Evolutionary conservation across 2,329 filamentous ascomycete genomes (phyloP).

Genomic region (Nannizziopsis arthrosporioides): DNA sequence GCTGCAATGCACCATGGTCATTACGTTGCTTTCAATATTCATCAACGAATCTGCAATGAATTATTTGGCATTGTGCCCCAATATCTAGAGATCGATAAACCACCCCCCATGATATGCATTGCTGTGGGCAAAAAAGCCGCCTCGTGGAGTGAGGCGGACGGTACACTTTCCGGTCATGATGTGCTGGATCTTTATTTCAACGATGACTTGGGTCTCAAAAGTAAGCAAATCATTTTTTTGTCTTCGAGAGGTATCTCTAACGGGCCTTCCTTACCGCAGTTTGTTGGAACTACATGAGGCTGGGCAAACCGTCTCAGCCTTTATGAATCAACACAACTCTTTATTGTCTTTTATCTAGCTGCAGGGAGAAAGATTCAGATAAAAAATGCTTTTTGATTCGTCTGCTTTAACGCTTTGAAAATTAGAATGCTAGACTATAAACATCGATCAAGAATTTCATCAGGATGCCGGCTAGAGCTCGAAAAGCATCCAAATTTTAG

Average conservation of each 20-base stretch:
- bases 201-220: slow-evolving; percentile 51
- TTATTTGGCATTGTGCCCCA: slow-evolving; percentile 29
- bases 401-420: too few species aligned
- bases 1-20: slow-evolving; percentile 59
- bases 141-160: slow-evolving; percentile 45
- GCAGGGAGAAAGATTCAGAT: too few species aligned
- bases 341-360: too few species aligned
- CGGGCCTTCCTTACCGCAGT: slow-evolving; percentile 18
- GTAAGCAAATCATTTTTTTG: neutral
- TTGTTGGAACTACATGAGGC: slow-evolving; percentile 21
- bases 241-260: neutral
- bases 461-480: too few species aligned
- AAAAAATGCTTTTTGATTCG: too few species aligned
- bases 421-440: too few species aligned
- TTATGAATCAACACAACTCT: neutral
- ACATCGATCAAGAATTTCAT: too few species aligned
- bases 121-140: slow-evolving; percentile 57
- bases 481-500: too few species aligned
- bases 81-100: slow-evolving; percentile 40
- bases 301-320: slow-evolving; percentile 8
- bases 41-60: slow-evolving; percentile 41
- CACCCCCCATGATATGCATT: slow-evolving; percentile 54
- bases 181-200: slow-evolving; percentile 52
- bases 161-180: slow-evolving; percentile 49
- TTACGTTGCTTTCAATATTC: slow-evolving; percentile 52